Conservation (phyloP, 345 rosid genomes). For the Eucalyptus cloeziana region DNA sequence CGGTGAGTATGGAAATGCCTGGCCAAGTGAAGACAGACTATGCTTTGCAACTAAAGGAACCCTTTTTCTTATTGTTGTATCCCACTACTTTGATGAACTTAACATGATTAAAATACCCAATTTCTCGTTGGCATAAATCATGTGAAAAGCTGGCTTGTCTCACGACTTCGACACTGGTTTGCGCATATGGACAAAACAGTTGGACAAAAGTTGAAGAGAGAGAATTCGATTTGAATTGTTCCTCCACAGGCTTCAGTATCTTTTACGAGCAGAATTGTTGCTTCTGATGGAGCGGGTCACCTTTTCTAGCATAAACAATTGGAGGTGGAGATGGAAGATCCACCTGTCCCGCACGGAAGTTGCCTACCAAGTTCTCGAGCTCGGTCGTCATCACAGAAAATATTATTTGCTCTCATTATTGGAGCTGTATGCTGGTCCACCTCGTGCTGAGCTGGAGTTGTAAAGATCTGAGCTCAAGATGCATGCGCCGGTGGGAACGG, state of each 20-base stretch:
- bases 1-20: not conserved
- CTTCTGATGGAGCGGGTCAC: not conserved
- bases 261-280: not conserved
- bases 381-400: not conserved
- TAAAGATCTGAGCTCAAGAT: not conserved
- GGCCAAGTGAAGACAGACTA: not conserved
- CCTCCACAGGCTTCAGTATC: not conserved
- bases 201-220: not conserved
- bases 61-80: not conserved
- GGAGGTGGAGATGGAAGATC: not conserved
- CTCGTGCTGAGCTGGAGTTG: not conserved
- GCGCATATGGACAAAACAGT: not conserved
- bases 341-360: not conserved
- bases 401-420: not conserved
- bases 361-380: not conserved
- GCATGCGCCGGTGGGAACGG: not conserved
- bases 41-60: not conserved
- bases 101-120: not conserved
- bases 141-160: not conserved
- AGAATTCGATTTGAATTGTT: not conserved
- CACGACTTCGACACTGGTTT: not conserved
- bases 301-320: not conserved
- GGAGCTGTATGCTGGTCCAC: not conserved
- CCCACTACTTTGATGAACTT: not conserved
- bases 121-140: not conserved